These are phyloP conservation scores for Fraxinus quadrangulata DNA, from an alignment of 257 asterid species.

Conservation along the genomic window DNA sequence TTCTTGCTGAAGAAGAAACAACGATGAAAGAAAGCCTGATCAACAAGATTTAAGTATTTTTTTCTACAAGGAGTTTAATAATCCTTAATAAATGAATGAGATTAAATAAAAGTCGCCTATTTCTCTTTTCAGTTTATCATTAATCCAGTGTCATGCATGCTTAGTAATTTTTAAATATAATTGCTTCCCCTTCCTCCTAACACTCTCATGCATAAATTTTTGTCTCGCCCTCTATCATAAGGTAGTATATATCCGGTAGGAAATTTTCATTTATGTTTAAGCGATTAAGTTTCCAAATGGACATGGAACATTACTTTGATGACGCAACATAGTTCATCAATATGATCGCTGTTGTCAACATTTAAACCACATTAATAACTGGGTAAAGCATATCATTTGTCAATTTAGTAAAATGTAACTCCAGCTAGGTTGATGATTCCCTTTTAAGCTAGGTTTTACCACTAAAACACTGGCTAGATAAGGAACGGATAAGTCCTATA, in stretches of 20 bases:
- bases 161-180: not conserved
- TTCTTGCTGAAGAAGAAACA: not conserved
- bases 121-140: not conserved
- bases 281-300: not conserved
- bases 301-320: not conserved
- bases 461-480: not conserved
- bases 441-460: not conserved
- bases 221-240: not conserved
- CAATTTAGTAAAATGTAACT: not conserved
- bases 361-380: too few relatives aligned
- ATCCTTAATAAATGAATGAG: not conserved
- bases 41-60: not conserved
- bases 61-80: not conserved
- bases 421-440: not conserved
- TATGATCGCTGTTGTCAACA: not conserved
- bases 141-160: not conserved
- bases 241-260: not conserved
- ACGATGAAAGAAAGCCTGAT: not conserved
- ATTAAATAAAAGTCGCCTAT: not conserved
- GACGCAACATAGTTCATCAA: not conserved
- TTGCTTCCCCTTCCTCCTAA: not conserved
- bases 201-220: not conserved
- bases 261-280: not conserved
- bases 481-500: not conserved
- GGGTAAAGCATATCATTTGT: not conserved